Conservation (phyloP, 306 rosid genomes). For the Fragaria nilgerrensis region DNA sequence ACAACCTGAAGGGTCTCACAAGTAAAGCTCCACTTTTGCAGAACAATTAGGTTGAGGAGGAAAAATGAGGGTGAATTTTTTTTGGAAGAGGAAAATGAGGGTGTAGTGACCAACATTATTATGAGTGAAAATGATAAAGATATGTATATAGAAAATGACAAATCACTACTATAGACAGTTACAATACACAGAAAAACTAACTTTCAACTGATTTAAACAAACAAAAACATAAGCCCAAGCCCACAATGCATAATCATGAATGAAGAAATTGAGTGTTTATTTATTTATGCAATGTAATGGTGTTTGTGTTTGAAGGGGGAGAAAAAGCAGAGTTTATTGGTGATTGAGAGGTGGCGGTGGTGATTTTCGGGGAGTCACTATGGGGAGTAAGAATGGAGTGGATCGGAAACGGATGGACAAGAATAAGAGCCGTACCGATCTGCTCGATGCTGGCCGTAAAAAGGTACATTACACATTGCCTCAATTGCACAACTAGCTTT, state of each 20-base stretch:
- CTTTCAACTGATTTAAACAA: too few relatives aligned
- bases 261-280: neutral
- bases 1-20: neutral
- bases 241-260: too few relatives aligned
- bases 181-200: too few relatives aligned
- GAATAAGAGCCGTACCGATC: conserved; percentile 88
- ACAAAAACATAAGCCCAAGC: too few relatives aligned
- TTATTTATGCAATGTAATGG: conserved; percentile 15
- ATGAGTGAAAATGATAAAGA: too few relatives aligned
- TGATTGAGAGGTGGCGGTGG: conserved; percentile 27
- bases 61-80: neutral
- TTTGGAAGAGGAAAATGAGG: too few relatives aligned
- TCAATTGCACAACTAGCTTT: neutral
- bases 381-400: conserved; percentile 52
- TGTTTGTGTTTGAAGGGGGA: conserved; percentile 20
- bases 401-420: conserved; percentile 77
- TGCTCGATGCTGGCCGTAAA: conserved; percentile 85
- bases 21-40: neutral
- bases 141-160: too few relatives aligned
- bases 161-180: too few relatives aligned
- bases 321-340: conserved; percentile 37
- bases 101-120: too few relatives aligned
- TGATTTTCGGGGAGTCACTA: conserved; percentile 34
- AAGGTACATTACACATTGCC: conserved; percentile 42
- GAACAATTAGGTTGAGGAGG: neutral